These are phyloP conservation scores for Calocybe cyanea DNA, from an alignment of 768 basidiomycete genomes.

Conservation along the genomic window DNA sequence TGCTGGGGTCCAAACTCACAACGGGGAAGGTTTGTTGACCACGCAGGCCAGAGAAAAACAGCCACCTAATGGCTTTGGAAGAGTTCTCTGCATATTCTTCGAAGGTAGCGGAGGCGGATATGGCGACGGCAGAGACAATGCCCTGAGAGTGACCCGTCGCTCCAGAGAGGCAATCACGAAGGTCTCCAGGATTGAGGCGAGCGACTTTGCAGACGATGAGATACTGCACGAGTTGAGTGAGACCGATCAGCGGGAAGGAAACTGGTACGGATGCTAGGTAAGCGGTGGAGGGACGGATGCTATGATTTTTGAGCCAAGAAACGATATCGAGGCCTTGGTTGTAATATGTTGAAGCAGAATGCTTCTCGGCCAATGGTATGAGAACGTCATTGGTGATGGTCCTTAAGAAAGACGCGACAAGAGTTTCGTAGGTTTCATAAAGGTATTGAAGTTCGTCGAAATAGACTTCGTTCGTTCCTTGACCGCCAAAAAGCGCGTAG, in stretches of 20 bases:
- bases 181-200: slow-evolving; percentile 73
- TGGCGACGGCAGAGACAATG: slow-evolving; percentile 87
- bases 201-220: slow-evolving; percentile 74
- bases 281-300: slow-evolving; percentile 68
- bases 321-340: slow-evolving; percentile 75
- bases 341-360: slow-evolving; percentile 64
- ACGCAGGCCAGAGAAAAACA: slow-evolving; percentile 90
- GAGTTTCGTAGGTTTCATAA: slow-evolving; percentile 89
- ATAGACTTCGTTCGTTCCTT: slow-evolving; percentile 98
- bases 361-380: slow-evolving; percentile 60
- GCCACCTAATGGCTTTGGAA: slow-evolving; percentile 82
- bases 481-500: slow-evolving; percentile 95
- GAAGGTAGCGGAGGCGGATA: slow-evolving; percentile 75
- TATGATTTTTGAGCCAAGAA: slow-evolving; percentile 76
- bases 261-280: slow-evolving; percentile 93
- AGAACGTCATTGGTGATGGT: slow-evolving; percentile 66
- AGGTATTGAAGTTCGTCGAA: slow-evolving; percentile 92
- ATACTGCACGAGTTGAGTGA: slow-evolving; percentile 95
- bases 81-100: slow-evolving; percentile 74
- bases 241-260: slow-evolving; percentile 93
- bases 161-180: slow-evolving; percentile 73
- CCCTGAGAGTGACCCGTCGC: slow-evolving; percentile 98
- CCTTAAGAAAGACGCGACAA: slow-evolving; percentile 69
- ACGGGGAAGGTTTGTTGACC: slow-evolving; percentile 95
- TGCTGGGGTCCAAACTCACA: slow-evolving; percentile 80